Evolutionary conservation across 2,329 filamentous ascomycete genomes (phyloP).

Genomic region (Penicillium hesseltinei): DNA sequence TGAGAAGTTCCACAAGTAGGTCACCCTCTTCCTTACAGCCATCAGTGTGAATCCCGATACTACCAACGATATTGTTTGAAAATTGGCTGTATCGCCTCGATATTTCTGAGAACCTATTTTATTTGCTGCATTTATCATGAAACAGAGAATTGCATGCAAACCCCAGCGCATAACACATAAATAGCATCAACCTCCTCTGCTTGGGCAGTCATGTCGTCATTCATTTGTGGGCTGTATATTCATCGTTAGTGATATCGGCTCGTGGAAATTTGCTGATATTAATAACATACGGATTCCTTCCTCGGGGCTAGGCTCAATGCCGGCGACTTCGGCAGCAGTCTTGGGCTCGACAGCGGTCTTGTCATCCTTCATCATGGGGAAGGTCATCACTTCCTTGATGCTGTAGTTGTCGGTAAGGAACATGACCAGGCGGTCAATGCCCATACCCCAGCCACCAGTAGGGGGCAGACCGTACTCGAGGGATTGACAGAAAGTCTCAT

Average conservation of each 20-base stretch:
- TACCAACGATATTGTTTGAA: neutral
- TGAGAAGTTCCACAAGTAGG: too few relatives aligned
- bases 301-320: slow-evolving; percentile 57
- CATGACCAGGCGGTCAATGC: slow-evolving; percentile 91
- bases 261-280: slow-evolving; percentile 25
- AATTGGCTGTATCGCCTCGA: neutral
- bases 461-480: slow-evolving; percentile 90
- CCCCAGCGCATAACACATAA: slow-evolving; percentile 15
- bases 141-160: slow-evolving; percentile 20
- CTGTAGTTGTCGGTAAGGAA: slow-evolving; percentile 94
- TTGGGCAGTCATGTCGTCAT: slow-evolving; percentile 17
- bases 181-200: slow-evolving; percentile 8
- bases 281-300: slow-evolving; percentile 57
- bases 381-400: slow-evolving; percentile 93
- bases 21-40: too few relatives aligned
- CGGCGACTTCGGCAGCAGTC: slow-evolving; percentile 62
- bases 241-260: slow-evolving; percentile 25
- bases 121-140: slow-evolving; percentile 27
- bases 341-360: slow-evolving; percentile 48
- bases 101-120: slow-evolving; percentile 13
- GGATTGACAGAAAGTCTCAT: slow-evolving; percentile 90
- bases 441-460: slow-evolving; percentile 95
- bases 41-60: too few relatives aligned
- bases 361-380: slow-evolving; percentile 98
- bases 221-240: slow-evolving; percentile 37